Percentiles rank a stretch among this genome's conserved stretches.
phyloP scores from a whole-genome alignment of 2,329 filamentous ascomycete genomes.

The Nemania abortiva region DNA sequence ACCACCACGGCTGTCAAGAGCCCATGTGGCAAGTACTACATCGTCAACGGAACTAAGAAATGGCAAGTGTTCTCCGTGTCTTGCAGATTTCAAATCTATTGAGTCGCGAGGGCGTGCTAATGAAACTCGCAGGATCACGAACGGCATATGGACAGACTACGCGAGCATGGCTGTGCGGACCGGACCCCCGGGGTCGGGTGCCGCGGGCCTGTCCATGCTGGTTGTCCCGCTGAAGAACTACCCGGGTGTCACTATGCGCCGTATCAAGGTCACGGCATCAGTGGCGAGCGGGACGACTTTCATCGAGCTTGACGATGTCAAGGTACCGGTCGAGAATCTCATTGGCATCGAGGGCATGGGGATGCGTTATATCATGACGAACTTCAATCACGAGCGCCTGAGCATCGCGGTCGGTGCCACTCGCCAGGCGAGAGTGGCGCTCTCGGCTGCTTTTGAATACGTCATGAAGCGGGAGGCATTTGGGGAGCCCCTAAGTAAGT shows the following conservation, averaged over 20 bases:
- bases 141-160: constrained; percentile 77
- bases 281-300: constrained; percentile 76
- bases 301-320: constrained; percentile 81
- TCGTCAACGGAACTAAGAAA: constrained; percentile 82
- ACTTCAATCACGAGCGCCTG: constrained; percentile 84
- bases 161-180: constrained; percentile 80
- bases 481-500: constrained; percentile 58
- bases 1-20: constrained; percentile 74
- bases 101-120: background rate
- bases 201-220: constrained; percentile 73
- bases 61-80: constrained; percentile 60
- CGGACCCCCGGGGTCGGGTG: constrained; percentile 68
- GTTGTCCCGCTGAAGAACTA: constrained; percentile 77
- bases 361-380: constrained; percentile 80
- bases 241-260: constrained; percentile 75
- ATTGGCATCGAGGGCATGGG: constrained; percentile 77
- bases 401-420: constrained; percentile 74
- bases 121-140: constrained; percentile 67
- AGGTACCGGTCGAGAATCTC: constrained; percentile 76
- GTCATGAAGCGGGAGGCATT: constrained; percentile 60
- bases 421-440: constrained; percentile 64
- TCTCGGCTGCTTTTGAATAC: constrained; percentile 55
- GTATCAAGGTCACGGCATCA: constrained; percentile 75
- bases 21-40: constrained; percentile 73
- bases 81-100: background rate